Conservation (phyloP, 345 rosid species). For the Rhodamnia argentea region DNA sequence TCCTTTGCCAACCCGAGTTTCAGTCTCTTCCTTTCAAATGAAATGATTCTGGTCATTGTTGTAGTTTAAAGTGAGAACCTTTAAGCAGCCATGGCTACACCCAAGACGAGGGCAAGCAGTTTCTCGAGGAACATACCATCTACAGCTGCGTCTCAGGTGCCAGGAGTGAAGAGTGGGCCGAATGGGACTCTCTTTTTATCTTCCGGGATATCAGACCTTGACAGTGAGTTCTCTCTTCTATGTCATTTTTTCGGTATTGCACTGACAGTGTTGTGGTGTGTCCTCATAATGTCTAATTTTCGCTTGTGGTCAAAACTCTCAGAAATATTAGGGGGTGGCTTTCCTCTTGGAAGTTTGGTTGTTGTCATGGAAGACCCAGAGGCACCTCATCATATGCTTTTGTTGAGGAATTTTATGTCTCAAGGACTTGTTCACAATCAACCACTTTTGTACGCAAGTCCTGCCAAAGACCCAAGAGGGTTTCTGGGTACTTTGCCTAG, state of each 20-base stretch:
- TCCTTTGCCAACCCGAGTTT: not conserved
- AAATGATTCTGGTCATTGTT: not conserved
- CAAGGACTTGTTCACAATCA: conserved; percentile 87
- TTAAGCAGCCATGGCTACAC: conserved; percentile 39
- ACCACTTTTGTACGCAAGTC: conserved; percentile 75
- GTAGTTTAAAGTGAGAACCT: not conserved
- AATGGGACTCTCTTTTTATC: conserved; percentile 67
- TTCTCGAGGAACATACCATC: conserved; percentile 61
- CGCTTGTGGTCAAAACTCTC: not conserved
- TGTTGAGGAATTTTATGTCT: conserved; percentile 89
- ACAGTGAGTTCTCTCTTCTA: conserved; percentile 32
- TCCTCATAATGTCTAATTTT: not conserved
- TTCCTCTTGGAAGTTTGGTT: conserved; percentile 73
- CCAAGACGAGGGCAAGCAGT: conserved; percentile 60
- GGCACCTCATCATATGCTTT: conserved; percentile 96
- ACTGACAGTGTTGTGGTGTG: not conserved
- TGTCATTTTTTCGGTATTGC: not conserved
- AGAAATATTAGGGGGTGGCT: conserved; percentile 86
- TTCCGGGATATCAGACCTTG: conserved; percentile 82
- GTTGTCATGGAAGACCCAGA: conserved; percentile 98
- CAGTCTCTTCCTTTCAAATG: not conserved
- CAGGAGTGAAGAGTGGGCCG: conserved; percentile 80
- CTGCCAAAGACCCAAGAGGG: conserved; percentile 70
- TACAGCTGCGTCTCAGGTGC: conserved; percentile 27
- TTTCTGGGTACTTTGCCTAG: conserved; percentile 85